Evolutionary conservation across 495 filamentous ascomycete genomes (phyloP).

Genomic region (Penicillium goetzii): DNA sequence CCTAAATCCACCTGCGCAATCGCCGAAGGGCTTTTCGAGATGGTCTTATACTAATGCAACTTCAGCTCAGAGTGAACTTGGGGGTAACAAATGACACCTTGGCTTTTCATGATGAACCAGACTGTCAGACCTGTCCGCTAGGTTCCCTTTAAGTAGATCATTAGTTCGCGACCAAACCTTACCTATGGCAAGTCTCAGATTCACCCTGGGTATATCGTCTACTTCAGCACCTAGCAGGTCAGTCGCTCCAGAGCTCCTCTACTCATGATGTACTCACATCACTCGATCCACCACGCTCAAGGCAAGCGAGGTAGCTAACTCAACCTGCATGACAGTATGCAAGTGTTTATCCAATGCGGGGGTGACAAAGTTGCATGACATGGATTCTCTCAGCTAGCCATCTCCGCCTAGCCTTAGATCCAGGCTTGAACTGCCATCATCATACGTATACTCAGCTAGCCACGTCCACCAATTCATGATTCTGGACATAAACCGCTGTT

Average conservation of each 20-base stretch:
- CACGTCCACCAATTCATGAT: background rate
- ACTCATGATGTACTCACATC: background rate
- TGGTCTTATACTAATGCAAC: background rate
- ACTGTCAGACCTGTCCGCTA: no score
- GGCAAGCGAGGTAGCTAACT: background rate
- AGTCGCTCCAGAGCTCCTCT: background rate
- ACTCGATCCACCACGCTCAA: background rate
- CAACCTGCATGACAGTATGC: background rate
- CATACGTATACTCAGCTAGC: background rate
- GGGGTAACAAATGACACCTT: no score
- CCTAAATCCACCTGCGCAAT: background rate
- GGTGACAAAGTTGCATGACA: background rate
- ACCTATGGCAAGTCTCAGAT: no score
- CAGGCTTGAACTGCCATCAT: no score
- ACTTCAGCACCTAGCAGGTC: background rate
- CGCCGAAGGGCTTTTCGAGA: background rate
- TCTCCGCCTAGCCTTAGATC: background rate
- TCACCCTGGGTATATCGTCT: no score
- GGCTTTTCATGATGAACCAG: no score
- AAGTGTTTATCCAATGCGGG: background rate
- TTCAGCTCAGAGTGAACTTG: no score
- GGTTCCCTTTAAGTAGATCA: no score
- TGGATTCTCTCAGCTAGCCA: background rate
- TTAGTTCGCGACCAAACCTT: no score
- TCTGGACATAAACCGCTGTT: background rate